A percentile compares a stretch with the other conserved stretches of the same genome.
Evolutionary conservation across 163 green algal genomes (phyloP).

Genomic region (Scenedesmus sp.): DNA sequence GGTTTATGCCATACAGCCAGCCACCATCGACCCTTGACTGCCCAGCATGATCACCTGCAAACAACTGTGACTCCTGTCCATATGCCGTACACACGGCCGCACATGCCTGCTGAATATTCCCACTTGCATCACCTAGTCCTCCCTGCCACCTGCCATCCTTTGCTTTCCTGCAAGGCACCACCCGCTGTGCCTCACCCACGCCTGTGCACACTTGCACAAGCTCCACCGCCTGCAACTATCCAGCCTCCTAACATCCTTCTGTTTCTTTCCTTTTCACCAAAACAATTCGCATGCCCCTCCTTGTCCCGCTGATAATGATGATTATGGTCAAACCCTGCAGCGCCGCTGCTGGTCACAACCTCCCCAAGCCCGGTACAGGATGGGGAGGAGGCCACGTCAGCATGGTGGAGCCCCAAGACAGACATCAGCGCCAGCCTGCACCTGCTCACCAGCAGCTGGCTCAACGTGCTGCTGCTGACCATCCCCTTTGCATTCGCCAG

Average conservation of each 20-base stretch:
- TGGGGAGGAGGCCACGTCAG: not conserved
- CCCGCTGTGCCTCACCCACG: not conserved
- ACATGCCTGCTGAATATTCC: not conserved
- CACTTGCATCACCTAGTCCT: not conserved
- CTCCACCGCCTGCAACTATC: too few species aligned
- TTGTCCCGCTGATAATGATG: too few species aligned
- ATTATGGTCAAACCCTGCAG: not conserved
- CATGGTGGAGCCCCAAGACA: slow-evolving; percentile 28
- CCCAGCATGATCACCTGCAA: not conserved
- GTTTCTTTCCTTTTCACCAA: too few species aligned
- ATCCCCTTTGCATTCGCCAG: slow-evolving; percentile 65
- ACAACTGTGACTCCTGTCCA: too few species aligned
- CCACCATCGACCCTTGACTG: not conserved
- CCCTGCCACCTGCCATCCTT: too few species aligned
- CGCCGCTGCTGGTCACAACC: not conserved
- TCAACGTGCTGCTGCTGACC: slow-evolving; percentile 77
- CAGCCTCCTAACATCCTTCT: too few species aligned
- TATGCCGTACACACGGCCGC: not conserved
- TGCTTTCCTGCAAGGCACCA: not conserved
- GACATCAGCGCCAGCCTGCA: slow-evolving; percentile 14
- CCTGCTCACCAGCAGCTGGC: slow-evolving; percentile 49
- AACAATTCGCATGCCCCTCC: too few species aligned
- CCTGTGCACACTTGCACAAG: not conserved
- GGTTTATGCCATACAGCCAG: not conserved
- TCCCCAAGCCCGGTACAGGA: not conserved